Evolutionary conservation across 2,329 filamentous ascomycete species (phyloP).

Genomic region (Orbilia oligospora): DNA sequence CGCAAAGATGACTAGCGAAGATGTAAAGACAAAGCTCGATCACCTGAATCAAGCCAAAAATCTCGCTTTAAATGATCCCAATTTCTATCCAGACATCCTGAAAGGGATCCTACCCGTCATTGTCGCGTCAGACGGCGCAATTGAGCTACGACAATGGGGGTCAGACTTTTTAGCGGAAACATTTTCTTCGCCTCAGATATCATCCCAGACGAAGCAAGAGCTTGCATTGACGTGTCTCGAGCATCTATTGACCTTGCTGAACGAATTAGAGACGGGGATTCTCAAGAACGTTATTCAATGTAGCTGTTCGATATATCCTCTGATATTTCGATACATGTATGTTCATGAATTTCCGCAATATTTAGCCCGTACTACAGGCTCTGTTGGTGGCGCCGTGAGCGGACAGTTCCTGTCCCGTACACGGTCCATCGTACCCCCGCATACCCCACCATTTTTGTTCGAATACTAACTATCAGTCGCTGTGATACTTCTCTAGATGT

Average conservation of each 20-base stretch:
- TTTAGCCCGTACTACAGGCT: conserved; percentile 10
- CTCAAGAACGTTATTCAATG: conserved; percentile 89
- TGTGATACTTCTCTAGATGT: conserved; percentile 74
- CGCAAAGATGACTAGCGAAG: conserved; percentile 71
- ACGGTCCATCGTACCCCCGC: conserved; percentile 6
- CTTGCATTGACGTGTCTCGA: conserved; percentile 83
- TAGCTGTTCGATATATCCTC: conserved; percentile 90
- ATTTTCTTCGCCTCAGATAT: conserved; percentile 90
- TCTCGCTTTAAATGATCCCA: conserved; percentile 86
- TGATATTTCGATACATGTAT: conserved; percentile 94
- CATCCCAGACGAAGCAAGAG: conserved; percentile 81
- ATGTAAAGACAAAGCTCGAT: conserved; percentile 80
- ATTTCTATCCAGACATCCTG: conserved; percentile 91
- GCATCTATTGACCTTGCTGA: conserved; percentile 79
- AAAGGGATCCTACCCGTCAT: conserved; percentile 94
- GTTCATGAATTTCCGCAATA: conserved; percentile 65
- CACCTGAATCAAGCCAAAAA: conserved; percentile 92
- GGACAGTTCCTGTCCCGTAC: conserved; percentile 1
- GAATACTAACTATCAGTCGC: conserved; percentile 39
- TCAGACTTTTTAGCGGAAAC: conserved; percentile 96
- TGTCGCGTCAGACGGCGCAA: conserved; percentile 75
- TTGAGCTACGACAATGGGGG: conserved; percentile 94
- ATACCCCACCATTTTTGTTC: conserved; percentile 57
- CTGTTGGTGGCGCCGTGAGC: conserved; percentile 9
- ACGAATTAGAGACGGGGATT: conserved; percentile 83